Evolutionary conservation across 352 stramenopile species (phyloP), one percentile per base, ranked within the genome.

Genomic region (Phytophthora rubi): DNA sequence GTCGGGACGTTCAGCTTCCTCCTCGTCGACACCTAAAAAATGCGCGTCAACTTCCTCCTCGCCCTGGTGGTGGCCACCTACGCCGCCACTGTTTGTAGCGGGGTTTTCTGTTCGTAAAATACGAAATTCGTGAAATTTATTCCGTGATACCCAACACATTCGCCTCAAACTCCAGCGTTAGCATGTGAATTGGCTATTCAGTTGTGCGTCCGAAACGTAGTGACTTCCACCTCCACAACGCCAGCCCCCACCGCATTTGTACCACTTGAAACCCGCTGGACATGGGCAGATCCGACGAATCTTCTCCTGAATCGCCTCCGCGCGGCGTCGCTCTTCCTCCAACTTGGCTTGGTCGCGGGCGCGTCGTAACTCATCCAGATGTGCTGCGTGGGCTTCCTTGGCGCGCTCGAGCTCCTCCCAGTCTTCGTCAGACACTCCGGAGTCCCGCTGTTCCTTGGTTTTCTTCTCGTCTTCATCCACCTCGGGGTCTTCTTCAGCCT

Each of bases 141-240:
- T 30, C 28, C 28, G 28, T 6, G 28, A 30, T 0, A 30, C 4
- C 28, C 28, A 30, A 30, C 28, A 37, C 33, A 0, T 37, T 37
- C 7, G 32, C 32, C 32, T 37, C 6, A 37, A 37, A 12, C 32
- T 37, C 35, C 13, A 42, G 35, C 4, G 21, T 26, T 42, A 62
- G 10, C 74, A 26, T 21, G 73, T 91, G 42, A 90, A 94, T 23
- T 80, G 77, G 9, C 68, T 71, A 54, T 92, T 76, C 0, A 95
- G 70, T 59, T 89, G 73, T 1, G 71, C 82, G 59, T 95, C 79
- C 45, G 82, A 91, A 4, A 95, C 87, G 35, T 79, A 91, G 65
- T 97, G 90, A 13, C 71, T 82, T 10, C 91, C 91, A 28, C 78
- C 91, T n/a, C 45, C 74, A 51, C 91, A 97, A 5, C 91, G 82